Conservation (phyloP, 257 asterid genomes). For the Agastache rugosa region DNA sequence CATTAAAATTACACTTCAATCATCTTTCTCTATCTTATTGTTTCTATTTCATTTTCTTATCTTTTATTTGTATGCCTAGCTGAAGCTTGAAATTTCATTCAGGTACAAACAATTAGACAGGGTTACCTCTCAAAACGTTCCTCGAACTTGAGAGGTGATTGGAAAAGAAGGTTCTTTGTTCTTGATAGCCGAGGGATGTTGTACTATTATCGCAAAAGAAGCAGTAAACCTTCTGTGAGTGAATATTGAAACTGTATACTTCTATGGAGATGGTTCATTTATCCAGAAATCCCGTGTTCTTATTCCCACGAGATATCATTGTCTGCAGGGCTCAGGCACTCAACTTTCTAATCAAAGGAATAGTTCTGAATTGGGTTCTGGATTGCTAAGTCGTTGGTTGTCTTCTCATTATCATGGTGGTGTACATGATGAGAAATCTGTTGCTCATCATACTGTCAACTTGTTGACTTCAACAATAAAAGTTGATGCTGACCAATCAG, state of each 20-base stretch:
- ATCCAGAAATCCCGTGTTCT: slow-evolving; percentile 9
- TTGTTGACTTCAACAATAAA: slow-evolving; percentile 96
- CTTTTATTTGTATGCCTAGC: slow-evolving; percentile 30
- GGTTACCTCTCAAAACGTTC: slow-evolving; percentile 99
- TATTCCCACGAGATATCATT: slow-evolving; percentile 22
- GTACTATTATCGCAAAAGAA: slow-evolving; percentile 96
- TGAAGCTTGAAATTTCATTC: slow-evolving; percentile 48
- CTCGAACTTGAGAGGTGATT: slow-evolving; percentile 94
- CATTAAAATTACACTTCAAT: slow-evolving; percentile 29
- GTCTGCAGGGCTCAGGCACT: slow-evolving; percentile 75
- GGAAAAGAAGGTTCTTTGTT: slow-evolving; percentile 99
- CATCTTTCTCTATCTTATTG: slow-evolving; percentile 9
- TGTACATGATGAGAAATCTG: slow-evolving; percentile 97
- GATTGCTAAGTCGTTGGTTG: slow-evolving; percentile 96
- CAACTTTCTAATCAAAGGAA: slow-evolving; percentile 93
- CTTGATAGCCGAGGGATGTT: slow-evolving; percentile 99
- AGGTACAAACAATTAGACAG: slow-evolving; percentile 99
- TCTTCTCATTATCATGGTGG: slow-evolving; percentile 98
- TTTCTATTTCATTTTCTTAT: slow-evolving; percentile 24
- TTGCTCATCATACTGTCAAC: slow-evolving; percentile 98
- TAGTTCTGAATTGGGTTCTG: slow-evolving; percentile 98
- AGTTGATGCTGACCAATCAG: slow-evolving; percentile 99
- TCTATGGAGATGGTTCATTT: slow-evolving; percentile 9
- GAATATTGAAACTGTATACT: slow-evolving; percentile 31
- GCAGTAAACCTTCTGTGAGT: slow-evolving; percentile 97